phyloP scores from a whole-genome alignment of 768 basidiomycete species.

The Tephrocybe sp. region DNA sequence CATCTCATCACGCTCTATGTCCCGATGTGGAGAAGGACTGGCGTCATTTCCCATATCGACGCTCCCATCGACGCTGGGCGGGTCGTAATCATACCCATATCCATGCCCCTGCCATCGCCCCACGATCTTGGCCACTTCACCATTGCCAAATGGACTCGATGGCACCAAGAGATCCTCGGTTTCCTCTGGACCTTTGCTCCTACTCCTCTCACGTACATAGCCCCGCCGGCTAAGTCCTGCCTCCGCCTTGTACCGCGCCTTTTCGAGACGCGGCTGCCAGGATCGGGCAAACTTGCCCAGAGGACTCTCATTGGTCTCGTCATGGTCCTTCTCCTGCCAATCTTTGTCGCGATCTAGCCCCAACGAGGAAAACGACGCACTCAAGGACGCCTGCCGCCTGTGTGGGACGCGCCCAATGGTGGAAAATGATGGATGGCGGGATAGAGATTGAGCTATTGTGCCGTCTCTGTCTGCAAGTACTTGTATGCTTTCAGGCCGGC shows the following conservation, averaged over 20 bases:
- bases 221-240: slow-evolving; percentile 64
- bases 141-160: slow-evolving; percentile 1
- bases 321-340: slow-evolving; percentile 7
- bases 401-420: neutral
- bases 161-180: slow-evolving; percentile 18
- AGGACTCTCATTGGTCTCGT: slow-evolving; percentile 6
- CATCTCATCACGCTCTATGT: slow-evolving; percentile 46
- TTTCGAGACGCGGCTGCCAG: slow-evolving; percentile 56
- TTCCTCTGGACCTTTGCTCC: slow-evolving; percentile 11
- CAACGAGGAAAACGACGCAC: slow-evolving; percentile 4
- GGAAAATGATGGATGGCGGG: slow-evolving; percentile 6
- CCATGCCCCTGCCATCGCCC: slow-evolving; percentile 6
- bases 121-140: neutral
- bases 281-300: slow-evolving; percentile 24
- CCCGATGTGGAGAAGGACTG: slow-evolving; percentile 2
- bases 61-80: slow-evolving; percentile 47
- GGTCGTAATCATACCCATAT: slow-evolving; percentile 54
- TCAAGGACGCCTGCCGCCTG: slow-evolving; percentile 9
- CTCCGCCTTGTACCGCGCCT: slow-evolving; percentile 70
- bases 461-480: slow-evolving; percentile 23
- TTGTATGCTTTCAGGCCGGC: slow-evolving; percentile 68
- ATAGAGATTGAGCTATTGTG: neutral
- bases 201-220: slow-evolving; percentile 41
- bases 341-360: slow-evolving; percentile 9
- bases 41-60: slow-evolving; percentile 19